A percentile compares a stretch with the other conserved stretches of the same genome.
These are phyloP conservation scores for Clavispora carvajalis DNA, from an alignment of 805 yeast species.

Conservation along the genomic window DNA sequence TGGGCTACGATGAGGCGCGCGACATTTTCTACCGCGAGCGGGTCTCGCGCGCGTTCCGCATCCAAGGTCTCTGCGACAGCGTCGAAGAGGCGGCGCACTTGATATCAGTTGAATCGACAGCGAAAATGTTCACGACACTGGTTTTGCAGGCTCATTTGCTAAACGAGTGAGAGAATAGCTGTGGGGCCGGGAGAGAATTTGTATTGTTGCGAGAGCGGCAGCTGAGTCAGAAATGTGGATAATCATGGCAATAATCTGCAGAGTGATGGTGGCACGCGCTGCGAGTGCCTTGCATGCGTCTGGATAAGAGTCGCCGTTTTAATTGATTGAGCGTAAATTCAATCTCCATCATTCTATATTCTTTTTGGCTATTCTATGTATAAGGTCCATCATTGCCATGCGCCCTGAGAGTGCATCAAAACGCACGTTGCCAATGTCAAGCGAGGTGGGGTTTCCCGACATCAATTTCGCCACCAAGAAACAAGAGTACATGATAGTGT, in stretches of 20 bases:
- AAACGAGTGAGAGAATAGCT: too few species aligned
- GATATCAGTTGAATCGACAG: conserved; percentile 18
- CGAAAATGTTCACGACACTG: conserved; percentile 15
- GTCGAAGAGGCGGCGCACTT: conserved; percentile 1
- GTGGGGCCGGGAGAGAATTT: too few species aligned
- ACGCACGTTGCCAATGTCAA: conserved; percentile 35
- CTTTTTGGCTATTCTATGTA: neutral
- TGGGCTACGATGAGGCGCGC: conserved; percentile 21
- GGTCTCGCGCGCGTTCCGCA: neutral
- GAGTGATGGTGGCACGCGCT: too few species aligned
- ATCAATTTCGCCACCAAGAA: conserved; percentile 27
- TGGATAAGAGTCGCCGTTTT: too few species aligned
- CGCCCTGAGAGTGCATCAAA: conserved; percentile 39
- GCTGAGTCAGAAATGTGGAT: too few species aligned
- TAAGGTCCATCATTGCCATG: conserved; percentile 9
- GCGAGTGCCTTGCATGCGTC: too few species aligned
- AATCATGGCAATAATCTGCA: conserved; percentile 19
- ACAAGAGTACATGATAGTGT: conserved; percentile 33
- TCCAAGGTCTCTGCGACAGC: neutral
- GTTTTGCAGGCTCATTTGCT: conserved; percentile 19
- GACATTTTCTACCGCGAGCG: conserved; percentile 22
- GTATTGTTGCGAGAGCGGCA: too few species aligned
- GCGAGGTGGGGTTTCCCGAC: conserved; percentile 23
- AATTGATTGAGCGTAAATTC: too few species aligned
- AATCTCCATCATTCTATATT: neutral